Evolutionary conservation across 2,329 filamentous ascomycete genomes (phyloP), one percentile per base, ranked within the genome.

Genomic region (Corinectria fuckeliana): DNA sequence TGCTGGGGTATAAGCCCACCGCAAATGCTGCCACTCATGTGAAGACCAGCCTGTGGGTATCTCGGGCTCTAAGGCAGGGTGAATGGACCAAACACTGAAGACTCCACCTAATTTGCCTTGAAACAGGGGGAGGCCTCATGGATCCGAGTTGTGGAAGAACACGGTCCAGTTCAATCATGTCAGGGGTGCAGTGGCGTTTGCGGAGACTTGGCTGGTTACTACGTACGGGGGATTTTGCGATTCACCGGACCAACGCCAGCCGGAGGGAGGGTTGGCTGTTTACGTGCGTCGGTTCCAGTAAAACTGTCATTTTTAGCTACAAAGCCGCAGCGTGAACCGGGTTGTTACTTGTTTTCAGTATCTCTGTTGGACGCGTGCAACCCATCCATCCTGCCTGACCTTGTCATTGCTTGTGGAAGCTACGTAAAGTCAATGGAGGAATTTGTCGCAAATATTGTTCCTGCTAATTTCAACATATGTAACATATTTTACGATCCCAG

Each of bases 101-200:
- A 20, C 25, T 47, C 49, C 21, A 41, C 18, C 32, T 25, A 32
- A 34, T 42, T 38, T 47, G 16, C 21, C 6, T 41, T 58, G 26
- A 41, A 41, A 50, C 38, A 34, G 23, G 41, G 25, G n/a, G 13
- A 21, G 20, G 20, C 41, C 23, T 14, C 41, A 7, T 32, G 30
- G 20, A 21, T 48, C 45, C 49, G 34, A 58, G 56, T 58, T 53
- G 50, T 58, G 56, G 56, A 54, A 58, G 51, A 58, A 58, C 36
- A 50, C 16, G 38, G 26, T 45, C 56, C 50, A 36, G n/a, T n/a
- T n/a, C n/a, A 45, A 10, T 14, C 30, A 21, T 28, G 20, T 45
- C 2, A 36, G 32, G 47, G 13, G 20, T 7, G 16, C 16, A 18
- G 16, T 3, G 9, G 16, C 36, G 20, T n/a, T n/a, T n/a, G n/a